phyloP scores from a whole-genome alignment of 768 basidiomycete species.

The Auricularia sp. region DNA sequence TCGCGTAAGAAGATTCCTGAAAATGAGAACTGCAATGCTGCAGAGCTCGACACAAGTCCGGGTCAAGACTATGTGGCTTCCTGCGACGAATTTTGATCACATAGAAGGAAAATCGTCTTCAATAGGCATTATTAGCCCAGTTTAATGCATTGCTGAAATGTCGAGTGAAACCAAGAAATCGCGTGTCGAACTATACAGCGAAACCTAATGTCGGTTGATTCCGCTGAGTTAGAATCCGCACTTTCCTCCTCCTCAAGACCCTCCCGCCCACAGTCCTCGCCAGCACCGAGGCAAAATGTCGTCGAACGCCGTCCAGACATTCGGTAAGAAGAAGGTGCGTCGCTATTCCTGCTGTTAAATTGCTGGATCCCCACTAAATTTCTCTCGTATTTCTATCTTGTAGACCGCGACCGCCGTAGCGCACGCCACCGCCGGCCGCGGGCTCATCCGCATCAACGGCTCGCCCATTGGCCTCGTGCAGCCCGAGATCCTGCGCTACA shows the following conservation, averaged over 20 bases:
- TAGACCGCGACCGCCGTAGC: constrained; percentile 98
- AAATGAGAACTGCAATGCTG: no score
- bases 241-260: background rate
- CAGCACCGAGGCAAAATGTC: constrained; percentile 2
- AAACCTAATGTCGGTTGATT: no score
- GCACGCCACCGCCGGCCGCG: constrained; percentile 91
- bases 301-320: constrained; percentile 91
- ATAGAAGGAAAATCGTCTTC: no score
- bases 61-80: no score
- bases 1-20: no score
- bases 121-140: no score
- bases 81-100: no score
- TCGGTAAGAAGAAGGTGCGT: constrained; percentile 98
- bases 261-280: background rate
- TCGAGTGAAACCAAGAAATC: no score
- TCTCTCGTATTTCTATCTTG: constrained; percentile 8
- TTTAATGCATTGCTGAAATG: no score
- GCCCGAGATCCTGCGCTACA: constrained; percentile 93
- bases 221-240: background rate
- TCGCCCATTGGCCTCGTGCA: constrained; percentile 92
- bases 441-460: constrained; percentile 93
- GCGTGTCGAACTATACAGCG: no score
- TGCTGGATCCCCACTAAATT: constrained; percentile 6
- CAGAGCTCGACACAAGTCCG: no score
- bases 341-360: background rate